Percentiles rank a stretch among this genome's conserved stretches.
These are phyloP conservation scores for Bipolaris bicolor DNA, from an alignment of 2,329 filamentous ascomycete genomes.

Conservation along the genomic window DNA sequence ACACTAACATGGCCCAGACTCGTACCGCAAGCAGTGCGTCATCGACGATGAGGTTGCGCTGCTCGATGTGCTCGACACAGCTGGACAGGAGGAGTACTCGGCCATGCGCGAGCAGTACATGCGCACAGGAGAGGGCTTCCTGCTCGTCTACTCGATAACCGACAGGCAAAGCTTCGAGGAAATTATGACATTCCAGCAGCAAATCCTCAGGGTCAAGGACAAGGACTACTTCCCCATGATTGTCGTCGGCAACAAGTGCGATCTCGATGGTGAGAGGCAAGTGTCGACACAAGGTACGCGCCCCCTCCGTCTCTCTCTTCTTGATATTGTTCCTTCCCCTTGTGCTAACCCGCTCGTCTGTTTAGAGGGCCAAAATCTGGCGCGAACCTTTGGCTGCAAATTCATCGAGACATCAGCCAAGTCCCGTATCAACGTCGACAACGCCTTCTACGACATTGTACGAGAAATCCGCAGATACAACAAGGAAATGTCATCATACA, in stretches of 20 bases:
- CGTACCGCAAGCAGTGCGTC: slow-evolving; percentile 99
- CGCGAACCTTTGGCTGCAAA: slow-evolving; percentile 89
- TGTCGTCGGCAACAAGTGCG: slow-evolving; percentile 98
- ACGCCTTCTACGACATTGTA: slow-evolving; percentile 98
- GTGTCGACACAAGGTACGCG: slow-evolving; percentile 86
- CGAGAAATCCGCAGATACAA: slow-evolving; percentile 98
- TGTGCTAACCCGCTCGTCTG: slow-evolving; percentile 26
- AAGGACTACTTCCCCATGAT: slow-evolving; percentile 99
- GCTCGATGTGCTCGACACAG: slow-evolving; percentile 96
- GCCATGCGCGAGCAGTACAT: slow-evolving; percentile 99
- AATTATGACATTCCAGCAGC: slow-evolving; percentile 98
- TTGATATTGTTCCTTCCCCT: slow-evolving; percentile 1
- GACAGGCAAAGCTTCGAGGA: slow-evolving; percentile 97
- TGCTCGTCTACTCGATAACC: slow-evolving; percentile 97
- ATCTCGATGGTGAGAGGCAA: slow-evolving; percentile 90
- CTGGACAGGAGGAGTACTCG: slow-evolving; percentile 98
- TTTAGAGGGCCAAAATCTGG: slow-evolving; percentile 86
- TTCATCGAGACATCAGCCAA: slow-evolving; percentile 99
- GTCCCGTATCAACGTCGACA: slow-evolving; percentile 96
- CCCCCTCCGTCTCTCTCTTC: slow-evolving; percentile 4
- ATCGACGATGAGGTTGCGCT: slow-evolving; percentile 98
- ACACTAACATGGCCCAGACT: slow-evolving; percentile 67
- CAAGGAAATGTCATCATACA: slow-evolving; percentile 93
- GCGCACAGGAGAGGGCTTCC: slow-evolving; percentile 96
- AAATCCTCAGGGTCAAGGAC: slow-evolving; percentile 98